Evolutionary conservation across 495 filamentous ascomycete genomes (phyloP), one percentile per base, ranked within the genome.

Genomic region (Massariosphaeria phaeospora): DNA sequence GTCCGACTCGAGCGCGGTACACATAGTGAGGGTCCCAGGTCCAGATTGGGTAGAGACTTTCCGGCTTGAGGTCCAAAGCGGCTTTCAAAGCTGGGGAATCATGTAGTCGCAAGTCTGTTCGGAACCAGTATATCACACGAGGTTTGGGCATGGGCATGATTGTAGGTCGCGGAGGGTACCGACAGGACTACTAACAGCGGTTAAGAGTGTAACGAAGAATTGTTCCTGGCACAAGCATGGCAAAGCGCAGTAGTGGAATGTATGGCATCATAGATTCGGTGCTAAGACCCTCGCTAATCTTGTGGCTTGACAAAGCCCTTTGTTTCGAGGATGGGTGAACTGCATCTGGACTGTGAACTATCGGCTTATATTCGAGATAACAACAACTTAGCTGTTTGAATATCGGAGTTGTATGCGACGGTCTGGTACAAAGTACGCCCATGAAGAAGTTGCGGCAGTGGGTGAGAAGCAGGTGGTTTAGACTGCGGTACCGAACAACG

Each of bases 1-100:
- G 70, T 0, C 82, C 83, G 2, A 80, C 82, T 30, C 83, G 73
- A 3, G 82, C 76, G 20, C 72, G 75, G 56, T 86, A 88, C 43
- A 86, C 83, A 66, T 86, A 88, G 64, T 86, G 82, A 34, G 82
- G 82, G 62, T 85, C 82, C 82, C 84, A 86, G 18, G 79, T 84
- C 75, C 80, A 85, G 27, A 86, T 69, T 6, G 82, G 82, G 66
- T 81, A 87, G 7, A 86, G 72, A 11, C 71, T 72, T 33, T 76
- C 72, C 0, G 84, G 81, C 12, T 83, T 73, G 12, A 88, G 68
- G 47, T 79, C 76, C 9, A 86, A 70, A 2, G 84, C 83, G 5
- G 80, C 81, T 59, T 79, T 74, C 13, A 88, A 67, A 4, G 83
- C 82, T 8, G 83, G 83, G 3, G 82, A 85, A 62, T 88, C 84